phyloP scores from a whole-genome alignment of 2,329 filamentous ascomycete genomes.

The Neofusicoccum sp. region DNA sequence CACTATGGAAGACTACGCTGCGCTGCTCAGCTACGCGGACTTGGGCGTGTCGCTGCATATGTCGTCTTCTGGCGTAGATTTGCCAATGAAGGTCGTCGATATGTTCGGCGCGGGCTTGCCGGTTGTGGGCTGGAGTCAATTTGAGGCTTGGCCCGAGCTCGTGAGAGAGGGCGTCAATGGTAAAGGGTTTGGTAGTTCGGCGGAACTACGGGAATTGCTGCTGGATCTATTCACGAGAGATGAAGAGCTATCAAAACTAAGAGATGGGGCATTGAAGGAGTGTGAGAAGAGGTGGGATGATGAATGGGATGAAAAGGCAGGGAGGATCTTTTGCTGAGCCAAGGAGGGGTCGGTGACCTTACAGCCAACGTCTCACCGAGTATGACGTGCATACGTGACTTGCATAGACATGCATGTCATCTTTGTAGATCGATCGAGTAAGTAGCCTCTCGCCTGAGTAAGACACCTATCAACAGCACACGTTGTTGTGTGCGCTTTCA shows the following conservation, averaged over 20 bases:
- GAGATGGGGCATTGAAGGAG: slow-evolving; percentile 71
- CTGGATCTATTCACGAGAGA: slow-evolving; percentile 62
- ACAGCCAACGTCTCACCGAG: neutral
- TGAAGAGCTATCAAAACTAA: slow-evolving; percentile 62
- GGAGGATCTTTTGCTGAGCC: slow-evolving; percentile 59
- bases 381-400: neutral
- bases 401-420: neutral
- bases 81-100: slow-evolving; percentile 99
- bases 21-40: slow-evolving; percentile 80
- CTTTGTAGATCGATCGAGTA: neutral
- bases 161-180: slow-evolving; percentile 87
- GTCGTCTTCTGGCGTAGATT: slow-evolving; percentile 89
- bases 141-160: slow-evolving; percentile 88
- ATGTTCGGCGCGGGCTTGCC: slow-evolving; percentile 97
- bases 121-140: slow-evolving; percentile 82
- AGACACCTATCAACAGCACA: neutral
- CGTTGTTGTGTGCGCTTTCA: neutral
- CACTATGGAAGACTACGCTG: slow-evolving; percentile 79
- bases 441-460: neutral
- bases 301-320: slow-evolving; percentile 87
- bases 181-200: slow-evolving; percentile 74
- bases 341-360: neutral
- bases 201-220: slow-evolving; percentile 66
- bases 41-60: slow-evolving; percentile 90
- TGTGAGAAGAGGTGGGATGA: slow-evolving; percentile 82